Evolutionary conservation across 192 early-diverging fungal species (phyloP).

Genomic region (Coemansia umbellata): DNA sequence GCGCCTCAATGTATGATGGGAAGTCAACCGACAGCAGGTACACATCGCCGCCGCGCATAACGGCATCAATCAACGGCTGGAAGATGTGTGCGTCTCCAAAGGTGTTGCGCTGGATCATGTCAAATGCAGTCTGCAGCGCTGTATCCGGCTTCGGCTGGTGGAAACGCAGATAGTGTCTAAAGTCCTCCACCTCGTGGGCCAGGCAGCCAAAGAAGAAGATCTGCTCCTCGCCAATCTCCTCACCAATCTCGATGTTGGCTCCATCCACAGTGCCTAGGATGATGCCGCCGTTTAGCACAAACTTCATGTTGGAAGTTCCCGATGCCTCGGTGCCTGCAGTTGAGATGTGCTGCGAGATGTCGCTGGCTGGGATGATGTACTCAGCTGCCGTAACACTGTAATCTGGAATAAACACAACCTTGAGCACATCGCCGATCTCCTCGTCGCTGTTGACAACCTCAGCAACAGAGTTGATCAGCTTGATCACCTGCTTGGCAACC

Average conservation of each 20-base stretch:
- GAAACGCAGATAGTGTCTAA: conserved; percentile 88
- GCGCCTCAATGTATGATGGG: conserved; percentile 68
- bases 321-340: conserved; percentile 98
- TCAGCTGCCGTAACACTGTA: conserved; percentile 98
- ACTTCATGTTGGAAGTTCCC: conserved; percentile 99
- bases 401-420: conserved; percentile 97
- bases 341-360: conserved; percentile 99
- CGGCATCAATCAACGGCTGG: conserved; percentile 69
- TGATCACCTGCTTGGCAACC: conserved; percentile 98
- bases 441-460: conserved; percentile 84
- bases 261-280: conserved; percentile 98
- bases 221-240: conserved; percentile 95
- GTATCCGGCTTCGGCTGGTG: conserved; percentile 72
- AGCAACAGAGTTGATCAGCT: conserved; percentile 95
- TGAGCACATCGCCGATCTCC: conserved; percentile 75
- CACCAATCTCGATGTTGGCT: conserved; percentile 98
- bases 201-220: conserved; percentile 96
- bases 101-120: conserved; percentile 70
- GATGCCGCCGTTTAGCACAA: conserved; percentile 96
- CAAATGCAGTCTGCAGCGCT: conserved; percentile 75
- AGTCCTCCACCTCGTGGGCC: conserved; percentile 89
- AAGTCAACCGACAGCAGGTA: conserved; percentile 69
- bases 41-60: conserved; percentile 86
- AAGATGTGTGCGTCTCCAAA: conserved; percentile 83
- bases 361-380: conserved; percentile 93